Percentiles rank a stretch among this genome's conserved stretches.
phyloP scores from a whole-genome alignment of 2,329 filamentous ascomycete genomes.

The Talaromyces rugulosus region DNA sequence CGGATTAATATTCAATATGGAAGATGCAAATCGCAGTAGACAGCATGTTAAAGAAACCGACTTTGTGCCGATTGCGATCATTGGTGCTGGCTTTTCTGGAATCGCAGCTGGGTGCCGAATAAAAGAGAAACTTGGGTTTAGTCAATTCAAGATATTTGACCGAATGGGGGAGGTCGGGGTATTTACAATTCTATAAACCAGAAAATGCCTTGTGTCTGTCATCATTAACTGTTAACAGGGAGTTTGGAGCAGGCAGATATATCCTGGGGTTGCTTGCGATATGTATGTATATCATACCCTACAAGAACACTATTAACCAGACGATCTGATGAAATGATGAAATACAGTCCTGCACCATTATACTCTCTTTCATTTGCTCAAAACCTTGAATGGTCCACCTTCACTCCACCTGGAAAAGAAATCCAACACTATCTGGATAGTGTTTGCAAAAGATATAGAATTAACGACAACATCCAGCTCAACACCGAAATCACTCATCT shows the following conservation, averaged over 20 bases:
- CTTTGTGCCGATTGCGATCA: slow-evolving; percentile 46
- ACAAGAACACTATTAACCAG: not conserved
- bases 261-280: slow-evolving; percentile 58
- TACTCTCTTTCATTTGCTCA: slow-evolving; percentile 56
- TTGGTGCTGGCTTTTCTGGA: slow-evolving; percentile 60
- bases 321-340: not conserved
- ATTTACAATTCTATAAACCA: not conserved
- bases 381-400: slow-evolving; percentile 49
- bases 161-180: slow-evolving; percentile 51
- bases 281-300: slow-evolving; percentile 39
- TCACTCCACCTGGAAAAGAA: slow-evolving; percentile 48
- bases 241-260: slow-evolving; percentile 62
- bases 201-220: not conserved
- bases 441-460: slow-evolving; percentile 48
- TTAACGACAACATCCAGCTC: slow-evolving; percentile 55
- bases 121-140: slow-evolving; percentile 54
- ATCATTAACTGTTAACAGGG: slow-evolving; percentile 29
- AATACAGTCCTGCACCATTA: slow-evolving; percentile 47
- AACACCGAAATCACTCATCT: slow-evolving; percentile 53
- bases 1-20: not conserved
- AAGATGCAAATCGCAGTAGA: not conserved
- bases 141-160: slow-evolving; percentile 60
- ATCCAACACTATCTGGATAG: slow-evolving; percentile 50
- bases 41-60: not conserved
- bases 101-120: slow-evolving; percentile 59